Conservation (phyloP, 208 protist genomes). For the Leishmania turanica region DNA sequence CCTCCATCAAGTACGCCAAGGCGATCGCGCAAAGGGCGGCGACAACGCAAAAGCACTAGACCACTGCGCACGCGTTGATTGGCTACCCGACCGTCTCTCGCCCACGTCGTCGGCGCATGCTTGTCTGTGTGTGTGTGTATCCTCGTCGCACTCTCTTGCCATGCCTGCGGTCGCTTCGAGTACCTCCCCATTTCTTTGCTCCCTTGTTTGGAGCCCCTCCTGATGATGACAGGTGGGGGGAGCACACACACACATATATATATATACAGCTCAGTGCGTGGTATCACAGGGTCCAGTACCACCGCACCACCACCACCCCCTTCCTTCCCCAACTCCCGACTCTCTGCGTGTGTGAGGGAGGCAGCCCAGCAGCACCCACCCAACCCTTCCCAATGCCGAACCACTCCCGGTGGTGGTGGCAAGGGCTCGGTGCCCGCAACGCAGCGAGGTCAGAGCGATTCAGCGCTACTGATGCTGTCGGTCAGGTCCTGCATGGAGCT, state of each 20-base stretch:
- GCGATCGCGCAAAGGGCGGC: neutral
- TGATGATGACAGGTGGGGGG: too few species aligned
- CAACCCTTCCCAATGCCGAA: neutral
- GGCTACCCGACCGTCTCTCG: neutral
- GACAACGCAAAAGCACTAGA: neutral
- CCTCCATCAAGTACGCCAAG: conserved; percentile 26
- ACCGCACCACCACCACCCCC: too few species aligned
- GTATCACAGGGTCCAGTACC: neutral
- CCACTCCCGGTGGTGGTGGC: neutral
- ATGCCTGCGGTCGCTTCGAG: neutral
- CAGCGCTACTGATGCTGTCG: neutral
- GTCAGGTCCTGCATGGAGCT: neutral
- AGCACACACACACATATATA: too few species aligned
- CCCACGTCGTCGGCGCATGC: neutral
- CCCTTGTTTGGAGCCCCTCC: neutral
- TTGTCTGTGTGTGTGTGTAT: neutral
- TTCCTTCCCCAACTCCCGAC: neutral
- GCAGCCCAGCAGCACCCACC: neutral
- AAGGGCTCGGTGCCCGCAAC: too few species aligned
- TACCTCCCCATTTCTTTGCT: neutral
- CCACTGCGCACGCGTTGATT: neutral
- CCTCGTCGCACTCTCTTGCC: neutral
- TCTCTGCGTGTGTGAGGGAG: neutral
- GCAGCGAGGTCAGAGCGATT: neutral
- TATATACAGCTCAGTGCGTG: neutral